Base-by-base conservation (phyloP, 352 stramenopile species). In the Phytophthora cactorum region DNA sequence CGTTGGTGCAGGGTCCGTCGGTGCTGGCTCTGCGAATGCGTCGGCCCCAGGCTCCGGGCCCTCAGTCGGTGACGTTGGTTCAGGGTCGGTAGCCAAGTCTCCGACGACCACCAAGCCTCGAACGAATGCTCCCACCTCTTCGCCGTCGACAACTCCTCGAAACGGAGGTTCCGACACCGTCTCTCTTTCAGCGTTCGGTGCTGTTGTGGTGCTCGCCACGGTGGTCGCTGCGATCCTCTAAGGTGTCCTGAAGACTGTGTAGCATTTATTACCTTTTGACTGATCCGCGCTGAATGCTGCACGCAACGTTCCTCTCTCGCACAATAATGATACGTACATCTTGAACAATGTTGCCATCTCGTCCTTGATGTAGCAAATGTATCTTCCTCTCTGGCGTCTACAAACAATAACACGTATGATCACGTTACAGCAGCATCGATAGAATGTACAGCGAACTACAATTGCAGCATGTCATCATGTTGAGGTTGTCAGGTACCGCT, bases 221-320 rank as follows among this genome's bases (percentile, higher is more conserved):
- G 45, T 70, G 5, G 25, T 76, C 4, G 51, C 45, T 59, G 43
- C 52, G 8, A 41, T 76, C 28, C 11, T 74, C 11, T 79, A 73
- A 75, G 38, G 5, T 29, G 31, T 32, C n/a, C 10, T 10, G 12
- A 61, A 25, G 43, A 22, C 38, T 41, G 38, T 45, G 41, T 59
- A 43, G 27, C 49, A 12, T 12, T 28, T 1, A 43, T 15, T 22
- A 22, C 22, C 32, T 54, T 31, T 59, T 64, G 9, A 50, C 9
- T 9, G 29, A 52, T 27, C 31, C 17, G 32, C 50, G 31, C 28
- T 59, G 34, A 53, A 39, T 38, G 31, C 34, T 56, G 36, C 39
- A 31, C 28, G 11, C 36, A 10, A 10, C 34, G 9, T 39, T 31
- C 10, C 5, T 49, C 7, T 9, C 28, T 17, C 29, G 38, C 38